Evolutionary conservation across 352 stramenopile genomes (phyloP).

Genomic region (Phytophthora palmivora): DNA sequence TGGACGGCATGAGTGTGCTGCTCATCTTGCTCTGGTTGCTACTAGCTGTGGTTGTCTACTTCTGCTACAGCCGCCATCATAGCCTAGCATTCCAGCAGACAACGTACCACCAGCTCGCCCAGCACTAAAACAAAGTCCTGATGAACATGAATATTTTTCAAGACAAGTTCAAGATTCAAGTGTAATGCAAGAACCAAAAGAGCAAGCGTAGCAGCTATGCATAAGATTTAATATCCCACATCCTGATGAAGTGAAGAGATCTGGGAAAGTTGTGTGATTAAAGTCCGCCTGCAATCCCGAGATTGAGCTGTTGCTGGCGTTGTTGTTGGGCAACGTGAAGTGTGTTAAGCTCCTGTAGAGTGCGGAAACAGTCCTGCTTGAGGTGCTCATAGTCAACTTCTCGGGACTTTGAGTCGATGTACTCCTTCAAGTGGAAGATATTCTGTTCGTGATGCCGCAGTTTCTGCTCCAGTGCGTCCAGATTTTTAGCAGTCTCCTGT

Average conservation of each 20-base stretch:
- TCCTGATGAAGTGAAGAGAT: neutral
- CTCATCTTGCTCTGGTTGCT: constrained; percentile 77
- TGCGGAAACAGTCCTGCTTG: constrained; percentile 83
- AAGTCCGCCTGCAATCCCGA: constrained; percentile 26
- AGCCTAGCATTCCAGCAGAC: constrained; percentile 78
- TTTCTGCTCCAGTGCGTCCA: constrained; percentile 91
- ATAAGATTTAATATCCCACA: constrained; percentile 21
- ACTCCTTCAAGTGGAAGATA: constrained; percentile 93
- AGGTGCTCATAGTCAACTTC: constrained; percentile 92
- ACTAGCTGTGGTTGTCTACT: constrained; percentile 71
- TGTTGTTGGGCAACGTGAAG: constrained; percentile 66
- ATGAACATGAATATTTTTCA: no score
- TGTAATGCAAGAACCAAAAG: constrained; percentile 3
- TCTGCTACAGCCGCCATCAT: constrained; percentile 74
- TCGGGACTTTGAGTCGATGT: constrained; percentile 86
- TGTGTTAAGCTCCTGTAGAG: constrained; percentile 79
- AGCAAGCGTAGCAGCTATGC: constrained; percentile 10
- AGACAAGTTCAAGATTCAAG: constrained; percentile 7
- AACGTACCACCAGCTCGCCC: constrained; percentile 57
- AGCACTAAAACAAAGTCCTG: constrained; percentile 40
- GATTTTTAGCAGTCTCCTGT: constrained; percentile 82
- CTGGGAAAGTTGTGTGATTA: constrained; percentile 1
- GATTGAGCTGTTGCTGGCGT: constrained; percentile 36
- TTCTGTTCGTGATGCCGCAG: constrained; percentile 92
- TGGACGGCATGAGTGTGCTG: constrained; percentile 66